Evolutionary conservation across 2,329 filamentous ascomycete genomes (phyloP).

Genomic region (Coniochaeta prunicola): DNA sequence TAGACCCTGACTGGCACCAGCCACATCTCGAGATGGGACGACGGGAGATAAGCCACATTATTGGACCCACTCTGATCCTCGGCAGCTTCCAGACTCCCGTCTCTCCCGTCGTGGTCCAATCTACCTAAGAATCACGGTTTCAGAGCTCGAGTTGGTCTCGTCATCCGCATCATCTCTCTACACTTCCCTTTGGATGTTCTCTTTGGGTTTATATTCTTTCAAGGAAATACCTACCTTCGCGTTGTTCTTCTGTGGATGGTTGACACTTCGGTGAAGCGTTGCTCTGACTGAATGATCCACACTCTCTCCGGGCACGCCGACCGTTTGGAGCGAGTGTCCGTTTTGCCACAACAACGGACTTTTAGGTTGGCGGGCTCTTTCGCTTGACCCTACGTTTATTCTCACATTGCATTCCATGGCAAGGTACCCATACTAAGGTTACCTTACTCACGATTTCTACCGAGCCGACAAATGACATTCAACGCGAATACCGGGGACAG

Average conservation of each 20-base stretch:
- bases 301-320: background rate
- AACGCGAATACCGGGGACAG: conserved; percentile 7
- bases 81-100: background rate
- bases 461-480: background rate
- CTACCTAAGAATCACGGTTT: background rate
- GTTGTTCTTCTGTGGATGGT: background rate
- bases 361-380: background rate
- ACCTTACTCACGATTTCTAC: background rate
- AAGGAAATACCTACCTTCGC: too few species aligned
- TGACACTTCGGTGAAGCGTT: too few species aligned
- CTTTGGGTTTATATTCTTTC: too few species aligned
- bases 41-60: background rate
- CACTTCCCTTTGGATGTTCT: background rate
- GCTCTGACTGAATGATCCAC: too few species aligned
- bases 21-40: background rate
- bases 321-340: background rate
- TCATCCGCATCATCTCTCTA: background rate
- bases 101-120: too few species aligned
- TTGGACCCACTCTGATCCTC: background rate
- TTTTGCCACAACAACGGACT: background rate
- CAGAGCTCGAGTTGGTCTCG: background rate
- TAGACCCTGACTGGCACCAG: background rate
- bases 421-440: too few species aligned
- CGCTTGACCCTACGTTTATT: background rate
- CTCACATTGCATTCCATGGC: too few species aligned